These are phyloP conservation scores for Xylaria sp. DNA, from an alignment of 2,329 filamentous ascomycete species.

Conservation along the genomic window DNA sequence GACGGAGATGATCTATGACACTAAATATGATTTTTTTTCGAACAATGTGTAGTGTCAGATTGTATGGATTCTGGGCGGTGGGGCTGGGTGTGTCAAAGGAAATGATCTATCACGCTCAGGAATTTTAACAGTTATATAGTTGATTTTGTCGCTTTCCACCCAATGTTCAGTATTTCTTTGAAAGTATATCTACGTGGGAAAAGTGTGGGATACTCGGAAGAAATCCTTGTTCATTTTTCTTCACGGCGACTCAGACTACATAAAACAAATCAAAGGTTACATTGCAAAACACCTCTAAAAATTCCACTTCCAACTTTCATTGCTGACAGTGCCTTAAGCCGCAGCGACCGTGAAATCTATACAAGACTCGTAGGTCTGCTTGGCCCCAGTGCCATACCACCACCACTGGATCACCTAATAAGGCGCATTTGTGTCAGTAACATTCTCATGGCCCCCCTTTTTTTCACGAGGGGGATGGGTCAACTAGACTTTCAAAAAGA, in stretches of 20 bases:
- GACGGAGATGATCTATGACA: constrained; percentile 28
- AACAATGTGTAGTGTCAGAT: constrained; percentile 42
- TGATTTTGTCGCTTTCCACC: constrained; percentile 41
- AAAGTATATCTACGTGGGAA: constrained; percentile 30
- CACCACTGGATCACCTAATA: constrained; percentile 49
- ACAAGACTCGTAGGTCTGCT: constrained; percentile 48
- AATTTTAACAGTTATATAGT: constrained; percentile 48
- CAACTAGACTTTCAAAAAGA: not conserved
- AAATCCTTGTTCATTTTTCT: constrained; percentile 22
- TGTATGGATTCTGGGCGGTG: constrained; percentile 42
- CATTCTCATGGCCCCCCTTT: not conserved
- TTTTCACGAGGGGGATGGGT: not conserved
- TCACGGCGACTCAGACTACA: constrained; percentile 20
- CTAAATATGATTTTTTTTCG: constrained; percentile 39
- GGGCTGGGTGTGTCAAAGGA: constrained; percentile 42
- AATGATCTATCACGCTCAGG: constrained; percentile 46
- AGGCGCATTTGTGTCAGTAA: constrained; percentile 10
- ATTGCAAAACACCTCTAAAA: constrained; percentile 10
- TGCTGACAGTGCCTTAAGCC: constrained; percentile 21
- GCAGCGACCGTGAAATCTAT: constrained; percentile 46
- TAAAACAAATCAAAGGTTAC: constrained; percentile 9
- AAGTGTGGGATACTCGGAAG: constrained; percentile 20
- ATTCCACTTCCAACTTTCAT: not conserved
- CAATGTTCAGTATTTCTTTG: constrained; percentile 44
- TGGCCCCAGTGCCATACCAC: constrained; percentile 49